A percentile compares a stretch with the other conserved stretches of the same genome.
Conservation (phyloP, 371 early-diverging fungal genomes). For the Mortierella sp. region DNA sequence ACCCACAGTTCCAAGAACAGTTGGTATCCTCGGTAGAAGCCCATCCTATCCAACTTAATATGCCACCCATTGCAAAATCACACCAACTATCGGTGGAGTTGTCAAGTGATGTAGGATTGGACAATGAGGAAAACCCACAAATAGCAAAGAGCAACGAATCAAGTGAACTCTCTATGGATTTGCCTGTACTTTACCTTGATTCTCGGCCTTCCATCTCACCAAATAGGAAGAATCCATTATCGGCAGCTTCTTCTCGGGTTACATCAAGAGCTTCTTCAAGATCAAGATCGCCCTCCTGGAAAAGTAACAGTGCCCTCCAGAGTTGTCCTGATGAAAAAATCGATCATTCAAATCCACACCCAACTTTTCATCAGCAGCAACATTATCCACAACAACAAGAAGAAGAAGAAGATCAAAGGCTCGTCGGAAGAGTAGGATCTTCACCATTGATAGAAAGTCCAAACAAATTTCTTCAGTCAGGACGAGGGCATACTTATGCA, state of each 20-base stretch:
- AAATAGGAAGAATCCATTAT: conserved; percentile 26
- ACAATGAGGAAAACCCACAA: neutral
- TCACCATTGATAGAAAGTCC: neutral
- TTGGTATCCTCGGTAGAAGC: neutral
- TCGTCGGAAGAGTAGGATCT: neutral
- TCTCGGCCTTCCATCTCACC: conserved; percentile 11
- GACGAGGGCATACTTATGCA: neutral
- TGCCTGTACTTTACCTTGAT: conserved; percentile 1
- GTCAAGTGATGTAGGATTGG: neutral
- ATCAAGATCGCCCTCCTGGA: neutral
- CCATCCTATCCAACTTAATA: neutral
- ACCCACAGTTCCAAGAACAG: conserved; percentile 6
- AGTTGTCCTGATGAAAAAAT: neutral
- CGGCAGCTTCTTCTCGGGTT: conserved; percentile 13
- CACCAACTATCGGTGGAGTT: neutral
- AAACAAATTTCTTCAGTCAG: neutral
- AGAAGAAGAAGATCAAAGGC: too few species aligned
- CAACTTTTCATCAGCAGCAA: neutral
- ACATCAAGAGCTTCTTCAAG: conserved; percentile 9
- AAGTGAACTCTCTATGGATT: neutral
- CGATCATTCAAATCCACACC: neutral
- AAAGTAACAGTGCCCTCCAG: too few species aligned
- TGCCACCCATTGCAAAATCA: neutral
- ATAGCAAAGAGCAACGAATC: neutral
- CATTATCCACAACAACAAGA: neutral